Base-by-base conservation (phyloP, 2,329 filamentous ascomycete genomes). In the Hypoxylon sp. region DNA sequence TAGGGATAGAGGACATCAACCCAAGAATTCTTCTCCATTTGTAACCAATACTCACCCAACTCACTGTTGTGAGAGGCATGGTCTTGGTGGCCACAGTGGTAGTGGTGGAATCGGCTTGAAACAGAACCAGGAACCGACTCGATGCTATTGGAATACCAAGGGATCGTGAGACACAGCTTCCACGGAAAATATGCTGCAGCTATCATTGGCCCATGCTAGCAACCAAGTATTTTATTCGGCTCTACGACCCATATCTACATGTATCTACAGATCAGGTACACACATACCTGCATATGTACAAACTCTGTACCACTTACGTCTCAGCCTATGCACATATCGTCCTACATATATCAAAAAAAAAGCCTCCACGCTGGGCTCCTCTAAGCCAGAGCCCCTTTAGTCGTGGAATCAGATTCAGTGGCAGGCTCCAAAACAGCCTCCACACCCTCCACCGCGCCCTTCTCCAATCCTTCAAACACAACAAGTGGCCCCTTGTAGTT, bases 401-500 rank as follows among this genome's bases (percentile, higher is more conserved):
- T 46, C 20, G 14, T 40, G 17, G 56, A 58, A 13, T 35, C 54
- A 14, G 59, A 44, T 49, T 67, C 57, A 33, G 14, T 46, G 6
- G 35, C 22, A 1, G 51, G 46, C 20, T 70, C 60, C 4, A 66
- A 33, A 14, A 68, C 55, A n/a, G 61, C 66, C 20, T 73, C 74
- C 20, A 74, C 66, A 1, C 73, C 73, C 22, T 73, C 72, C 10
- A 73, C 67, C 49, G 74, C 69, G 1, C 71, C 74, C 33, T 72
- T 59, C 10, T 74, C 40, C 49, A 76, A 31, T 8, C 73, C 75
- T 27, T 75, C 68, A 13, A 76, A 66, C 30, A 79, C 76, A 7
- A 80, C 62, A 7, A 73, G 70, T 0, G 80, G 80, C 1, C 83
- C 84, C 25, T 77, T 76, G 72, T 84, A 86, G 69, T 85, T 77